phyloP scores from a whole-genome alignment of 345 rosid genomes.

The Odontarrhena argentea region DNA sequence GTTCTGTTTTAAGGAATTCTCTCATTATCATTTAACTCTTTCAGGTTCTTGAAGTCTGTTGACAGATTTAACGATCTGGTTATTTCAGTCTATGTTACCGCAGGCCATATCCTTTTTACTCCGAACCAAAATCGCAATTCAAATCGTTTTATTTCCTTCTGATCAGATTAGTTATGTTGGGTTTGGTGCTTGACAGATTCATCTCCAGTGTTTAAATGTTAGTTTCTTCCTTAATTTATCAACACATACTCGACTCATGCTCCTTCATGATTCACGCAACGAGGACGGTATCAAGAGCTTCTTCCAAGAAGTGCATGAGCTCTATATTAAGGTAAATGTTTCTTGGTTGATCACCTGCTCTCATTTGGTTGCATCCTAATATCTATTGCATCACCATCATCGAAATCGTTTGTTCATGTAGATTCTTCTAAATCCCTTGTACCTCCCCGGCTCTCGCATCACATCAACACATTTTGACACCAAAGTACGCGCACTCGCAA shows the following conservation, averaged over 20 bases:
- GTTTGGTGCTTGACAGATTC: background rate
- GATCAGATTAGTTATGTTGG: background rate
- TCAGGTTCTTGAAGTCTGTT: conserved; percentile 87
- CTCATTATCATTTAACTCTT: background rate
- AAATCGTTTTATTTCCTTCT: background rate
- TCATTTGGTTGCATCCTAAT: background rate
- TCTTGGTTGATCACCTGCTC: background rate
- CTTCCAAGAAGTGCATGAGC: conserved; percentile 48
- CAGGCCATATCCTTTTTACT: conserved; percentile 90
- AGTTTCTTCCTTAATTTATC: conserved; percentile 51
- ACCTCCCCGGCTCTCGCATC: conserved; percentile 90
- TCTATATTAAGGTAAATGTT: conserved; percentile 36
- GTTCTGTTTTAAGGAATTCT: conserved; percentile 12
- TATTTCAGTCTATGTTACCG: conserved; percentile 94
- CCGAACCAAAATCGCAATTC: background rate
- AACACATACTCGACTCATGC: conserved; percentile 85
- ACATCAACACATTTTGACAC: conserved; percentile 90
- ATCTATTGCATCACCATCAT: background rate
- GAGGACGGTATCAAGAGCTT: conserved; percentile 99
- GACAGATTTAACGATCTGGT: conserved; percentile 93
- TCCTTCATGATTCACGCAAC: conserved; percentile 93
- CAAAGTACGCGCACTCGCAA: conserved; percentile 90
- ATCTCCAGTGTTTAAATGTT: background rate
- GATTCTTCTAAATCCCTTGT: conserved; percentile 90
- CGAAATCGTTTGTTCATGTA: conserved; percentile 38